A percentile compares a stretch with the other conserved stretches of the same genome.
Evolutionary conservation across 2,329 filamentous ascomycete genomes (phyloP).

Genomic region (Diaporthe capsici): DNA sequence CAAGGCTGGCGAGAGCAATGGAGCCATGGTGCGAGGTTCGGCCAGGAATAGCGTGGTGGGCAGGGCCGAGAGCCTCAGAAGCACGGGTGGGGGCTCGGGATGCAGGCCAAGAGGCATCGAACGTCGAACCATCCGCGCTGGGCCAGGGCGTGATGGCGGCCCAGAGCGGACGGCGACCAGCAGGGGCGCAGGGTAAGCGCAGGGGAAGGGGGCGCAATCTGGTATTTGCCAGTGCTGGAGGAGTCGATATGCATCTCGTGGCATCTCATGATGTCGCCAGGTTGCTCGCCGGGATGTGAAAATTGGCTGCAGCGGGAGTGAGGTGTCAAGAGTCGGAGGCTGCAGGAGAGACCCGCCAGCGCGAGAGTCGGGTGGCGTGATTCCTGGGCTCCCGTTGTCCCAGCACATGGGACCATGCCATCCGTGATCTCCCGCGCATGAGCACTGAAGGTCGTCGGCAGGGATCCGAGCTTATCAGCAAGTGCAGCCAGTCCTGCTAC

Average conservation of each 20-base stretch:
- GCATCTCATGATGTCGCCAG: constrained; percentile 24
- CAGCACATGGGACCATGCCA: constrained; percentile 23
- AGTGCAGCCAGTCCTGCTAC: neutral
- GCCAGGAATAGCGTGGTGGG: constrained; percentile 32
- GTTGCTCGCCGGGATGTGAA: neutral
- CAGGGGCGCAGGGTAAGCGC: constrained; percentile 1
- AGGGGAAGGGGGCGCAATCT: neutral
- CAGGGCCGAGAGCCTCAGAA: constrained; percentile 30
- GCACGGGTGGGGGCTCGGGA: constrained; percentile 10
- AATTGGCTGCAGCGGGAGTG: constrained; percentile 26
- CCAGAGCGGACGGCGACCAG: constrained; percentile 5
- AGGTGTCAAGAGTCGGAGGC: constrained; percentile 31
- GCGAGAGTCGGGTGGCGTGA: constrained; percentile 33
- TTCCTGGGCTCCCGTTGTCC: constrained; percentile 33
- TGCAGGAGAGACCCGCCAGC: constrained; percentile 27
- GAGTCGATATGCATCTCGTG: neutral
- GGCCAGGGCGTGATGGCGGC: constrained; percentile 27
- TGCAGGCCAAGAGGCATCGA: constrained; percentile 23
- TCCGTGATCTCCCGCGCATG: constrained; percentile 31
- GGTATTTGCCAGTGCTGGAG: neutral
- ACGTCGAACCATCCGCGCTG: constrained; percentile 22
- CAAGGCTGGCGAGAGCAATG: constrained; percentile 19
- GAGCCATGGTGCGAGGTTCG: constrained; percentile 27
- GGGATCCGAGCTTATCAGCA: constrained; percentile 37
- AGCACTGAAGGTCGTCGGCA: constrained; percentile 31